Conservation (phyloP, 768 basidiomycete genomes). For the Termitomyces sp. region DNA sequence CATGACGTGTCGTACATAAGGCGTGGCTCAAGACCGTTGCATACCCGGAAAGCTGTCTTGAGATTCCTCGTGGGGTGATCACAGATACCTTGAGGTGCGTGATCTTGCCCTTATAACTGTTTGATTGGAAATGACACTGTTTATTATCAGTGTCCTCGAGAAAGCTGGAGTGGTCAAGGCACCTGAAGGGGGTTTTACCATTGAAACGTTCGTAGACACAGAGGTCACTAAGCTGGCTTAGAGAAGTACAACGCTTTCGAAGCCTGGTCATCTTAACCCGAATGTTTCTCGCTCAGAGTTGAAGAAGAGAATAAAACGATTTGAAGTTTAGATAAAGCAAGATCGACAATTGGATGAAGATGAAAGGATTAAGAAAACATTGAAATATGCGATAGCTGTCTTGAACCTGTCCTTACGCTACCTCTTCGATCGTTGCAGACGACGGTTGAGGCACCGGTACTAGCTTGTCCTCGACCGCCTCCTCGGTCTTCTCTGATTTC, state of each 20-base stretch:
- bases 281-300: neutral
- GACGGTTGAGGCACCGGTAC: neutral
- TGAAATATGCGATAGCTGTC: neutral
- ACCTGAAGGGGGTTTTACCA: slow-evolving; percentile 50
- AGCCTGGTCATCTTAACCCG: neutral
- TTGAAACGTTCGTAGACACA: slow-evolving; percentile 54
- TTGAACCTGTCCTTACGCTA: neutral
- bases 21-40: slow-evolving; percentile 81
- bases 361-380: slow-evolving; percentile 8
- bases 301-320: neutral
- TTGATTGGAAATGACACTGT: neutral
- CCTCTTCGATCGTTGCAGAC: slow-evolving; percentile 7
- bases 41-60: slow-evolving; percentile 65
- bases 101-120: neutral
- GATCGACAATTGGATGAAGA: neutral
- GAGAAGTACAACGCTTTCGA: slow-evolving; percentile 5
- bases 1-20: slow-evolving; percentile 28
- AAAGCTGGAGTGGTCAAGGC: slow-evolving; percentile 71
- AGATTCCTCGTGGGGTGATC: slow-evolving; percentile 64
- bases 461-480: slow-evolving; percentile 1
- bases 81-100: slow-evolving; percentile 66
- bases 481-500: slow-evolving; percentile 7
- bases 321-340: neutral
- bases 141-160: slow-evolving; percentile 55
- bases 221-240: slow-evolving; percentile 50